Conservation (phyloP, 345 rosid species). For the Pugionium dolabratum region DNA sequence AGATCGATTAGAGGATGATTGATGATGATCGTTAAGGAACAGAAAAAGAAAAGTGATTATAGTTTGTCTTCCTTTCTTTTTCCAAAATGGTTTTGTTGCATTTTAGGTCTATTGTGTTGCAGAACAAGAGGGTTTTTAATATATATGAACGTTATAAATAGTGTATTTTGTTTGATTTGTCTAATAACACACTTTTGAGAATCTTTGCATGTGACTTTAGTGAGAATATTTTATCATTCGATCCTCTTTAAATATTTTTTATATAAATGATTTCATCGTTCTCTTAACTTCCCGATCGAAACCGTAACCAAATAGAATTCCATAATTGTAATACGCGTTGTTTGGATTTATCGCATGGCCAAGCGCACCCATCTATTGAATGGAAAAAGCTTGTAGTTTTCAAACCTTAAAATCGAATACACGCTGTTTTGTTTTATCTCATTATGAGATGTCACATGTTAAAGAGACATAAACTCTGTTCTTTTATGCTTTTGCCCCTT, state of each 20-base stretch:
- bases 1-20: slow-evolving; percentile 51
- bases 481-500: slow-evolving; percentile 23
- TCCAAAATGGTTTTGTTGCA: slow-evolving; percentile 31
- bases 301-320: neutral
- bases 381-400: slow-evolving; percentile 23
- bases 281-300: neutral
- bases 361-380: neutral
- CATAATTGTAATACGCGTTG: neutral
- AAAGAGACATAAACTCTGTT: neutral
- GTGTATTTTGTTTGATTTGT: slow-evolving; percentile 39
- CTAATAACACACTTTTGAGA: slow-evolving; percentile 12
- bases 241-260: neutral
- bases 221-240: neutral
- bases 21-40: slow-evolving; percentile 6
- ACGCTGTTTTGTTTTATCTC: slow-evolving; percentile 6
- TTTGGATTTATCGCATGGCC: neutral
- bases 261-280: neutral
- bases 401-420: slow-evolving; percentile 5
- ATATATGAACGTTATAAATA: slow-evolving; percentile 31
- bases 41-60: slow-evolving; percentile 35
- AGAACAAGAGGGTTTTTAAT: slow-evolving; percentile 18
- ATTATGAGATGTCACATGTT: slow-evolving; percentile 2
- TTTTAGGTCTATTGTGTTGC: slow-evolving; percentile 36
- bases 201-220: slow-evolving; percentile 4
- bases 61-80: slow-evolving; percentile 25